phyloP scores from a whole-genome alignment of 164 flowering plant genomes.

The Paratinospora sagittata region DNA sequence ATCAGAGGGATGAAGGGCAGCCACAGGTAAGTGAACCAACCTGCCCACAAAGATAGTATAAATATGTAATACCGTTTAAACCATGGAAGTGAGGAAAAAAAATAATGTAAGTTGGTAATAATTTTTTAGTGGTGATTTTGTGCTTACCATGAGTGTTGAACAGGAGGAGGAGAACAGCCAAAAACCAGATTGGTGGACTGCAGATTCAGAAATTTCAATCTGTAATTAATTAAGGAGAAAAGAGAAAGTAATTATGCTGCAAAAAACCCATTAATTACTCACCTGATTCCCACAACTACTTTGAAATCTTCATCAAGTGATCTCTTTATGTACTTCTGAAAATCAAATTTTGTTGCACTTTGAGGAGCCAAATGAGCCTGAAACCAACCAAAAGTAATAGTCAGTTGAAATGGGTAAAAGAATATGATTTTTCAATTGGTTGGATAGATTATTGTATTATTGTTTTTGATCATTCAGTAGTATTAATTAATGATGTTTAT shows the following conservation, averaged over 20 bases:
- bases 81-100: neutral
- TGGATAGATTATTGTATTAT: no score
- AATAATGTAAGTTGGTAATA: neutral
- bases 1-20: neutral
- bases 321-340: constrained; percentile 70
- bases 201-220: neutral
- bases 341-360: constrained; percentile 49
- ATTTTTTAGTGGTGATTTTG: neutral
- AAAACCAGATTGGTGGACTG: neutral
- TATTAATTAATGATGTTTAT: no score
- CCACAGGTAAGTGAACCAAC: neutral
- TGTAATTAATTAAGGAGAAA: no score
- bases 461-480: no score
- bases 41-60: neutral
- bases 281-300: constrained; percentile 82
- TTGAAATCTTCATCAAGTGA: constrained; percentile 91
- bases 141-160: neutral
- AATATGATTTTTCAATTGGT: no score
- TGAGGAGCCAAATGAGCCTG: constrained; percentile 88
- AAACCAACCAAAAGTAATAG: neutral
- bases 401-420: no score
- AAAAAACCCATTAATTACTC: neutral
- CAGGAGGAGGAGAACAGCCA: neutral
- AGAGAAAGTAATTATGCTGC: neutral
- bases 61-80: neutral